Evolutionary conservation across 1,139 yeast genomes (phyloP).

Genomic region (Yamadazyma friedrichii): DNA sequence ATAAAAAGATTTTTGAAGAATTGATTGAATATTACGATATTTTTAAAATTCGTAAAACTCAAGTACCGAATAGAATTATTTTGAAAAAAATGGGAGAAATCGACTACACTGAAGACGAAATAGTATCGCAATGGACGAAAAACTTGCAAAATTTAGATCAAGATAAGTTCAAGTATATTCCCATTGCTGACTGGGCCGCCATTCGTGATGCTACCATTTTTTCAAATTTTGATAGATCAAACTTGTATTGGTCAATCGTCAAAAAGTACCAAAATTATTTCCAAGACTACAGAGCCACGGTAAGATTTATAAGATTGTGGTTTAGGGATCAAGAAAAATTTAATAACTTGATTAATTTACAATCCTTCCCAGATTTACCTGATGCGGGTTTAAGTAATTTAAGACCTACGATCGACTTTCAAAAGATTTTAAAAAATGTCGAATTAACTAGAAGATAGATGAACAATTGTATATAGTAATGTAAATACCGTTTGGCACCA

Average conservation of each 20-base stretch:
- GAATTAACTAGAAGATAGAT: not conserved
- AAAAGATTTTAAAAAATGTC: slow-evolving; percentile 3
- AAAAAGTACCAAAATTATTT: slow-evolving; percentile 47
- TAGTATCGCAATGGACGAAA: slow-evolving; percentile 61
- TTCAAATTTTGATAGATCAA: slow-evolving; percentile 46
- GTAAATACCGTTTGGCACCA: not conserved
- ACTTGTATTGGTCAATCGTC: slow-evolving; percentile 58
- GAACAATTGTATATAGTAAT: not conserved
- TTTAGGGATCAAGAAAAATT: slow-evolving; percentile 19
- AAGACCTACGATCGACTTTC: slow-evolving; percentile 29
- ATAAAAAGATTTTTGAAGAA: slow-evolving; percentile 61
- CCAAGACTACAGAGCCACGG: slow-evolving; percentile 36
- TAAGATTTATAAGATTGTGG: slow-evolving; percentile 36
- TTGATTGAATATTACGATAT: slow-evolving; percentile 61
- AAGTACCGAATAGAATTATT: slow-evolving; percentile 73
- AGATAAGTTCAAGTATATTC: slow-evolving; percentile 58
- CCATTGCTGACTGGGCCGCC: slow-evolving; percentile 88
- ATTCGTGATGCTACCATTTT: slow-evolving; percentile 74
- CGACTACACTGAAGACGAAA: slow-evolving; percentile 53
- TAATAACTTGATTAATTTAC: slow-evolving; percentile 7
- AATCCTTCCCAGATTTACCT: slow-evolving; percentile 7
- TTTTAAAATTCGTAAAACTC: slow-evolving; percentile 59
- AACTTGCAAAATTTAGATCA: slow-evolving; percentile 53
- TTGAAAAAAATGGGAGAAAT: slow-evolving; percentile 74
- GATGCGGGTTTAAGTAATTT: slow-evolving; percentile 22